Conservation (phyloP, 1,284 basidiomycete genomes). For the Microbotryomycetes sp. region DNA sequence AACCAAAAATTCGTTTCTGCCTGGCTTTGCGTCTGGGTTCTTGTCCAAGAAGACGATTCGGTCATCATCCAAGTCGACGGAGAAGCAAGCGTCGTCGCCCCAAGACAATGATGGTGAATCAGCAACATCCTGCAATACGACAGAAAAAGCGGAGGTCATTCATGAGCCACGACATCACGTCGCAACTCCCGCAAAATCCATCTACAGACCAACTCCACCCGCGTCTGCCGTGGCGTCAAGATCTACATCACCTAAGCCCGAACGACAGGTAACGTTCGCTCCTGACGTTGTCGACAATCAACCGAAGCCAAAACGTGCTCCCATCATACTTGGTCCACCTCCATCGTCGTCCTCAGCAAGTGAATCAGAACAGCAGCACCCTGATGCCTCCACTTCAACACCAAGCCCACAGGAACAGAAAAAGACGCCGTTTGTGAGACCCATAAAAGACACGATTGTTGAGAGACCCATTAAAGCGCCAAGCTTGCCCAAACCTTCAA, state of each 20-base stretch:
- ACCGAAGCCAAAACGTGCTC: constrained; percentile 6
- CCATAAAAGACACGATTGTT: constrained; percentile 26
- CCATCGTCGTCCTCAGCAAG: neutral
- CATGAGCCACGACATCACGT: constrained; percentile 9
- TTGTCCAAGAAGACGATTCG: constrained; percentile 15
- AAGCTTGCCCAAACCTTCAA: neutral
- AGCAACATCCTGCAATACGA: neutral
- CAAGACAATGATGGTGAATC: neutral
- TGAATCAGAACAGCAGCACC: too few relatives aligned
- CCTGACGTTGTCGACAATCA: neutral
- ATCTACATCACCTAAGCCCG: constrained; percentile 1
- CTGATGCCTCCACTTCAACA: neutral
- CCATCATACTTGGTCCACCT: constrained; percentile 19
- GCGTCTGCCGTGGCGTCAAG: constrained; percentile 13
- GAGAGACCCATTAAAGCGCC: constrained; percentile 4
- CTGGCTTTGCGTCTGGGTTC: constrained; percentile 26
- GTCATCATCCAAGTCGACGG: neutral
- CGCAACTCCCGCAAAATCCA: constrained; percentile 16
- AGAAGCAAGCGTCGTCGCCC: neutral
- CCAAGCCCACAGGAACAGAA: neutral
- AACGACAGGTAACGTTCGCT: constrained; percentile 11
- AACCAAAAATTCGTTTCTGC: constrained; percentile 2
- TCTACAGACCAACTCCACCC: constrained; percentile 20
- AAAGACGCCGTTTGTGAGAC: constrained; percentile 1
- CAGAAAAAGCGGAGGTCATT: neutral